phyloP scores from a whole-genome alignment of 2,329 filamentous ascomycete genomes.

The Venturia effusa region DNA sequence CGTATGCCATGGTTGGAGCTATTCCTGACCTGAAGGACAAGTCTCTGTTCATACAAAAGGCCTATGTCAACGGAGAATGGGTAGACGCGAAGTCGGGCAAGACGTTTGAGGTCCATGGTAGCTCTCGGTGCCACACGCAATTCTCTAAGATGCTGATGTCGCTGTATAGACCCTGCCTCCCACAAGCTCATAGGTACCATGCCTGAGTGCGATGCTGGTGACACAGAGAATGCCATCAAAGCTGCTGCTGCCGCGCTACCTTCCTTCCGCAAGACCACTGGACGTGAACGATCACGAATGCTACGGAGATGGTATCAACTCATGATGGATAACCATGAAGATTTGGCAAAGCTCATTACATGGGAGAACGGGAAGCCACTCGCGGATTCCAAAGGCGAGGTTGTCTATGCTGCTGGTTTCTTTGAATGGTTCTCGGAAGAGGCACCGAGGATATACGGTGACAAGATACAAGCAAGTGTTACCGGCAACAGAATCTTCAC shows the following conservation, averaged over 20 bases:
- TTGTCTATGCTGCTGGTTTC: slow-evolving; percentile 29
- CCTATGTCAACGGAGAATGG: slow-evolving; percentile 92
- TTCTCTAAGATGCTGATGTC: slow-evolving; percentile 19
- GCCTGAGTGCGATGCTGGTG: slow-evolving; percentile 70
- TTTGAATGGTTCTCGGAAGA: slow-evolving; percentile 32
- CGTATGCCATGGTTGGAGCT: slow-evolving; percentile 1
- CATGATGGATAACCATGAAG: slow-evolving; percentile 66
- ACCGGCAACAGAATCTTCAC: slow-evolving; percentile 67
- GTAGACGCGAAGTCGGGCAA: slow-evolving; percentile 73
- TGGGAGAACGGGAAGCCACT: slow-evolving; percentile 85
- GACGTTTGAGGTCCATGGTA: slow-evolving; percentile 65
- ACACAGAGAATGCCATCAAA: slow-evolving; percentile 70
- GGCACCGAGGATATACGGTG: slow-evolving; percentile 40
- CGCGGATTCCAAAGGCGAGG: slow-evolving; percentile 36
- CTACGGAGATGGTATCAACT: slow-evolving; percentile 74
- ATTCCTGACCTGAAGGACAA: slow-evolving; percentile 33
- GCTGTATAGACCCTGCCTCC: slow-evolving; percentile 60
- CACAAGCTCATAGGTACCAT: slow-evolving; percentile 70
- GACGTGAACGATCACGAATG: slow-evolving; percentile 62
- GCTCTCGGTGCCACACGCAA: slow-evolving; percentile 10
- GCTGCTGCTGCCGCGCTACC: slow-evolving; percentile 71
- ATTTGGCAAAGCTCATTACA: slow-evolving; percentile 72
- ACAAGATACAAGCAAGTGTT: slow-evolving; percentile 60
- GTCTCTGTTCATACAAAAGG: slow-evolving; percentile 66
- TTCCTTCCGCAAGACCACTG: slow-evolving; percentile 59